Evolutionary conservation across 345 rosid species (phyloP).

Genomic region (Linum usitatissimum): DNA sequence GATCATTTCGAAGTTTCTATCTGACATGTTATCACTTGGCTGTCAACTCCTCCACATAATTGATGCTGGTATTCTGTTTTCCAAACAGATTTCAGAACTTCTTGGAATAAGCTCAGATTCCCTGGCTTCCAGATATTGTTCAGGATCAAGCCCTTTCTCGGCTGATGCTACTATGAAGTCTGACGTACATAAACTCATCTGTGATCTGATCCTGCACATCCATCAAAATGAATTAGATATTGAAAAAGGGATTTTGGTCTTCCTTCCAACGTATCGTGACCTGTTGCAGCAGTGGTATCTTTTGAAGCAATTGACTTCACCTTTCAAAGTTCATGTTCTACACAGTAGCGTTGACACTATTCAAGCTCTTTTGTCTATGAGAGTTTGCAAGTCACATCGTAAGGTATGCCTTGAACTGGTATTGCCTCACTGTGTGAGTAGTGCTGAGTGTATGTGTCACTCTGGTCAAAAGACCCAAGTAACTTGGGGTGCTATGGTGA

Average conservation of each 20-base stretch:
- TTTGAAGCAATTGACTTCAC: constrained; percentile 40
- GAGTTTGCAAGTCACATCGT: constrained; percentile 71
- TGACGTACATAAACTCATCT: constrained; percentile 63
- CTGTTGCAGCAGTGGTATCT: constrained; percentile 75
- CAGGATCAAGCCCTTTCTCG: constrained; percentile 57
- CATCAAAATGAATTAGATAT: constrained; percentile 67
- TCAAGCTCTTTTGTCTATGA: constrained; percentile 83
- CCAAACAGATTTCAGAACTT: constrained; percentile 45
- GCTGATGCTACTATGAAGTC: constrained; percentile 58
- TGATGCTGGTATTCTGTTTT: constrained; percentile 12
- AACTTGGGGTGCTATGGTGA: no score
- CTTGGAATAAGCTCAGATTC: constrained; percentile 44
- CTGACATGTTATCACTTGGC: no score
- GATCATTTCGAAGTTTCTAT: no score
- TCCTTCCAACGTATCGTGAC: constrained; percentile 83
- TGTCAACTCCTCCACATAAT: no score
- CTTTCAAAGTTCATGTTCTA: constrained; percentile 71
- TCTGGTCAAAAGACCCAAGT: no score
- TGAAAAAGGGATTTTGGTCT: constrained; percentile 81
- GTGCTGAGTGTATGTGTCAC: no score
- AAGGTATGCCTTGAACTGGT: no score
- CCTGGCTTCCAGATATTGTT: constrained; percentile 34
- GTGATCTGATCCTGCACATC: constrained; percentile 58
- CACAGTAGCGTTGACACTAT: constrained; percentile 80
- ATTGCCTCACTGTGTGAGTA: no score